These are phyloP conservation scores for Gossypium herbaceum DNA, from an alignment of 345 rosid species.

Conservation along the genomic window DNA sequence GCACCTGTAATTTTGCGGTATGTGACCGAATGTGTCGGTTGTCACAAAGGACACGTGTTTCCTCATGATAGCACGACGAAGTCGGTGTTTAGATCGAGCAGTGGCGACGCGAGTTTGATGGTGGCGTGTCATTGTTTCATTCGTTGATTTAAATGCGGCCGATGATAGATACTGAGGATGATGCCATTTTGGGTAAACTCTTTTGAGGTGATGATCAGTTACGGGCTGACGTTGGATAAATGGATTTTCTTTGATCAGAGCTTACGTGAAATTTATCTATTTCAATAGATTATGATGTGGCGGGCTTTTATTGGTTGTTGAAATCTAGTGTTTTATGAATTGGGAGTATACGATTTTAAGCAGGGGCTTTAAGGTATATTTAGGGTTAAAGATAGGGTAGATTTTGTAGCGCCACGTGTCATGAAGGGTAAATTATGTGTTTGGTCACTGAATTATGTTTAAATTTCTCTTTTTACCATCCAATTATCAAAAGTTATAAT, in stretches of 20 bases:
- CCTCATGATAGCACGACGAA: not conserved
- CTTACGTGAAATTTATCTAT: no score
- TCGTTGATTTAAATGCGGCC: not conserved
- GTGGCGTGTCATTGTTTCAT: slow-evolving; percentile 21
- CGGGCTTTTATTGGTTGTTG: not conserved
- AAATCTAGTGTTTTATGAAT: no score
- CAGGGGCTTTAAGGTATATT: no score
- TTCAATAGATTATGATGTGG: not conserved
- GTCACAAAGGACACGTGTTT: slow-evolving; percentile 24
- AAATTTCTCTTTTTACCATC: no score
- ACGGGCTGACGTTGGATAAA: not conserved
- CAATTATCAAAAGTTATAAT: no score
- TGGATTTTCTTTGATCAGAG: not conserved
- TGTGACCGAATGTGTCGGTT: slow-evolving; percentile 23
- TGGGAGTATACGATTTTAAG: no score
- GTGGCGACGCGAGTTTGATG: slow-evolving; percentile 24
- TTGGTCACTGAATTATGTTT: no score
- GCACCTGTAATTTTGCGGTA: slow-evolving; percentile 22
- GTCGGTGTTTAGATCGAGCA: slow-evolving; percentile 32
- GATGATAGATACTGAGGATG: not conserved
- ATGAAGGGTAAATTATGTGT: no score
- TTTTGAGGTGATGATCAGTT: no score
- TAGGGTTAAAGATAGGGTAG: no score
- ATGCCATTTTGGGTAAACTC: no score
- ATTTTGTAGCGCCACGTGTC: no score